Base-by-base conservation (phyloP, 2,329 filamentous ascomycete genomes). In the Purpureocillium takamizusanense region DNA sequence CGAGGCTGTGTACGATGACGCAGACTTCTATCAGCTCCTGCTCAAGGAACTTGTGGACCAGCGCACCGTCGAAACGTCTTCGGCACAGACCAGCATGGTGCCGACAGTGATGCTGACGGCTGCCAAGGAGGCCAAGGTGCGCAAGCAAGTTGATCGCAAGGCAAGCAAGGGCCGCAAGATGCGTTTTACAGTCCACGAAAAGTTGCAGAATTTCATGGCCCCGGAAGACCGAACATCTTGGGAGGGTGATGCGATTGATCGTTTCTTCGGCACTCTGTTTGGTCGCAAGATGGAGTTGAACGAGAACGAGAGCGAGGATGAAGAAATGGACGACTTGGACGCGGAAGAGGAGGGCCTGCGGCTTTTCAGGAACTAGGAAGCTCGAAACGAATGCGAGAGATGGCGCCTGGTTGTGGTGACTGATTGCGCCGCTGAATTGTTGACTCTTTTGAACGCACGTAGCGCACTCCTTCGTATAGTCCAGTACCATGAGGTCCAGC, bases 191-290 rank as follows among this genome's bases (percentile, higher is more conserved):
- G 87, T 95, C 33, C 89, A 97, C 56, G 90, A 97, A 67, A 97
- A 97, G 68, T 62, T 98, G 54, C 86, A 95, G 65, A 95, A 95
- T 60, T 97, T 97, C 56, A 95, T 95, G 88, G 89, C 89, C 10
- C 81, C 88, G 0, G 87, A 95, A 58, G 85, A 94, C 56, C 71
- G 86, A 38, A 73, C 83, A 4, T 63, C 60, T 13, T 98, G 92
- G 92, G 84, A 86, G 44, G 78, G 83, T 48, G 74, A 77, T 42
- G 87, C 89, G 39, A 78, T 87, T 42, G 86, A 92, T 51, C 63
- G 77, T 41, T 78, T 90, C 59, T 89, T 89, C 55, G 79, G 79
- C 12, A 83, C 81, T 18, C 60, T 89, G 46, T 76, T 90, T 46
- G 85, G 85, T 0, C 79, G 83, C 52, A 81, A 78, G 57, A 70